Evolutionary conservation across 495 filamentous ascomycete genomes (phyloP).

Genomic region (Usnea hakonensis): DNA sequence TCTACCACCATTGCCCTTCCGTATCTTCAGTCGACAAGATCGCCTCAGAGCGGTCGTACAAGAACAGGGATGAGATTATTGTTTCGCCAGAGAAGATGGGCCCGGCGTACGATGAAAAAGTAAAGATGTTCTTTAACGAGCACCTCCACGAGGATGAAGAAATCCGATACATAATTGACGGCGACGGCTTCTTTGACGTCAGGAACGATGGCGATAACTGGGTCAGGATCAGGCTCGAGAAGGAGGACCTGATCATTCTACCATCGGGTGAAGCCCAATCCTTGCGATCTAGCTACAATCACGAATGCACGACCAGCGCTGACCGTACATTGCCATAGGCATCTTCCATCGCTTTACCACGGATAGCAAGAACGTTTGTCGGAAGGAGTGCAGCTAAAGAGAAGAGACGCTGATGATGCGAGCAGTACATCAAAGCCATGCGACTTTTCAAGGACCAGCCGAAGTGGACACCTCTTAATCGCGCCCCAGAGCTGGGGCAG

Average conservation of each 20-base stretch:
- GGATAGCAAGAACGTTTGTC: constrained; percentile 76
- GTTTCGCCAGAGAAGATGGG: constrained; percentile 89
- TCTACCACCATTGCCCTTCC: constrained; percentile 61
- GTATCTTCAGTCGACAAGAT: constrained; percentile 61
- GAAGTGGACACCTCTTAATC: constrained; percentile 94
- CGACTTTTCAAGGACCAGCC: constrained; percentile 97
- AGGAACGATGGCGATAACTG: constrained; percentile 66
- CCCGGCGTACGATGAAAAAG: constrained; percentile 74
- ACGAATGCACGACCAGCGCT: background rate
- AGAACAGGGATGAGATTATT: constrained; percentile 87
- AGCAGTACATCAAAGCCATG: constrained; percentile 90
- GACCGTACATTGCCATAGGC: background rate
- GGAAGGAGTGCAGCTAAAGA: background rate
- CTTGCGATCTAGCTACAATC: background rate
- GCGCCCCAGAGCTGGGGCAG: constrained; percentile 64
- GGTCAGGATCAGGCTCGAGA: constrained; percentile 75
- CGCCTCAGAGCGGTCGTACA: constrained; percentile 71
- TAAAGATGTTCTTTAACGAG: constrained; percentile 86
- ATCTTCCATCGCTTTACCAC: constrained; percentile 98
- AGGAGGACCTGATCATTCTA: constrained; percentile 69
- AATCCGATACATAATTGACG: constrained; percentile 92
- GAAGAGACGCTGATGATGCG: constrained; percentile 20
- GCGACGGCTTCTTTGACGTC: constrained; percentile 89
- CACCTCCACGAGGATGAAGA: constrained; percentile 98
- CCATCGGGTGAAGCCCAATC: constrained; percentile 54